These are phyloP conservation scores for Microsporum ferrugineum DNA, from an alignment of 2,329 filamentous ascomycete genomes.

Conservation along the genomic window DNA sequence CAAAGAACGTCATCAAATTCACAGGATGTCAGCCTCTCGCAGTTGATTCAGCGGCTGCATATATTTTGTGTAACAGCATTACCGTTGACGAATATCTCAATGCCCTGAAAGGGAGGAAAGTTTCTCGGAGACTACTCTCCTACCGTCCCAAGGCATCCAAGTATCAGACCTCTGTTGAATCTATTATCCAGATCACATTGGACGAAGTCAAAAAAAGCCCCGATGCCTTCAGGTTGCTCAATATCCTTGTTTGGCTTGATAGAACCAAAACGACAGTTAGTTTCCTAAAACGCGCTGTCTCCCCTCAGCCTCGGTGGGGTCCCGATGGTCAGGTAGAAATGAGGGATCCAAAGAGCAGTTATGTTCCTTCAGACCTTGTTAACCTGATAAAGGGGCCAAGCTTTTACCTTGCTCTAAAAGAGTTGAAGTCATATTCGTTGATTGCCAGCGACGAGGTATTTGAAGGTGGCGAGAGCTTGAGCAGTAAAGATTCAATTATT, in stretches of 20 bases:
- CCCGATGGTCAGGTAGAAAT: background rate
- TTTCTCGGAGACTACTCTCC: background rate
- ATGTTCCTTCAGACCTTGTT: background rate
- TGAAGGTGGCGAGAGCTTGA: background rate
- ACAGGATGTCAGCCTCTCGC: constrained; percentile 6
- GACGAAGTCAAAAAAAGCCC: constrained; percentile 6
- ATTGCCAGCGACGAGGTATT: constrained; percentile 2
- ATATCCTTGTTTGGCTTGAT: constrained; percentile 8
- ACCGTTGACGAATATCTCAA: constrained; percentile 1
- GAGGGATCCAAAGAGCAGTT: background rate
- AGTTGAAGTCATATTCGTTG: constrained; percentile 2
- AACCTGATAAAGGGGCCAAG: constrained; percentile 4
- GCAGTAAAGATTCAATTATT: background rate
- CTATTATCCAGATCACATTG: constrained; percentile 2
- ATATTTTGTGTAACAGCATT: background rate
- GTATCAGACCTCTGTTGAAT: constrained; percentile 6
- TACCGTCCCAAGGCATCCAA: constrained; percentile 2
- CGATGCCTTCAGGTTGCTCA: background rate
- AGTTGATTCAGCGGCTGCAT: constrained; percentile 6
- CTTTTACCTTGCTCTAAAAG: background rate
- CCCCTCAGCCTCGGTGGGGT: constrained; percentile 2
- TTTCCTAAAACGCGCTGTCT: constrained; percentile 5
- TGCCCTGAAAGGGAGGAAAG: background rate
- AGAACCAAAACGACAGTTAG: constrained; percentile 3
- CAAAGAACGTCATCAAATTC: background rate